Evolutionary conservation across 106 monocot genomes (phyloP).

Genomic region (Iris macrosiphon): DNA sequence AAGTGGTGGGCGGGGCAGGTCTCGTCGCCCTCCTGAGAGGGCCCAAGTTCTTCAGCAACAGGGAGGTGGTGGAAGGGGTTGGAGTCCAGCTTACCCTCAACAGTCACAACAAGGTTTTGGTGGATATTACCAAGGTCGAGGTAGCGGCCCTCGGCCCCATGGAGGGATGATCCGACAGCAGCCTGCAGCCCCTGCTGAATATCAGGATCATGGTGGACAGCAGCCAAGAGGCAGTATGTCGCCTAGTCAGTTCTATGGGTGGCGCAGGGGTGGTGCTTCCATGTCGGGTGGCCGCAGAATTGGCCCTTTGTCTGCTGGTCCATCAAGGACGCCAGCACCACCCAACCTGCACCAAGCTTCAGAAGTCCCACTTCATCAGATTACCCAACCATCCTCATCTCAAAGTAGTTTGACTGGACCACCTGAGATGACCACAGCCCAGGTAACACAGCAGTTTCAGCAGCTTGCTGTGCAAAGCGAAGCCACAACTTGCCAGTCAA

Average conservation of each 20-base stretch:
- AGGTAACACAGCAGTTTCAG: constrained; percentile 39
- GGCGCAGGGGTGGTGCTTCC: constrained; percentile 30
- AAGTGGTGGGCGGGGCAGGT: constrained; percentile 20
- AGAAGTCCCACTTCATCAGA: constrained; percentile 23
- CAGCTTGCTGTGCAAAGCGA: constrained; percentile 40
- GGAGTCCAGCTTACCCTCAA: constrained; percentile 21
- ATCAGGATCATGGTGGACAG: constrained; percentile 41
- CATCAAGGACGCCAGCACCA: constrained; percentile 37
- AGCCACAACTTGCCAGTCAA: constrained; percentile 22
- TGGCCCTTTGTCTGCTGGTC: constrained; percentile 27
- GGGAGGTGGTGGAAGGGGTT: constrained; percentile 35
- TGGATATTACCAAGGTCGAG: constrained; percentile 26
- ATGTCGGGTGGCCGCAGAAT: constrained; percentile 25
- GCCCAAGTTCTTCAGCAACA: constrained; percentile 24
- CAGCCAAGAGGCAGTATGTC: constrained; percentile 39
- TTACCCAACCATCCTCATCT: constrained; percentile 16
- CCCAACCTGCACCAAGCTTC: constrained; percentile 98
- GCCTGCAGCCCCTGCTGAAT: constrained; percentile 11
- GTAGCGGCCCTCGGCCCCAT: constrained; percentile 23
- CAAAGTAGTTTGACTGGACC: constrained; percentile 30
- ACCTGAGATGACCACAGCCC: constrained; percentile 1
- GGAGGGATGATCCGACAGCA: constrained; percentile 31
- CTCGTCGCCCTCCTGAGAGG: constrained; percentile 30
- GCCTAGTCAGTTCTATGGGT: constrained; percentile 46
- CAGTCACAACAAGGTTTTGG: constrained; percentile 45